These are phyloP conservation scores for Botrytis galanthina DNA, from an alignment of 2,329 filamentous ascomycete genomes.

Conservation along the genomic window DNA sequence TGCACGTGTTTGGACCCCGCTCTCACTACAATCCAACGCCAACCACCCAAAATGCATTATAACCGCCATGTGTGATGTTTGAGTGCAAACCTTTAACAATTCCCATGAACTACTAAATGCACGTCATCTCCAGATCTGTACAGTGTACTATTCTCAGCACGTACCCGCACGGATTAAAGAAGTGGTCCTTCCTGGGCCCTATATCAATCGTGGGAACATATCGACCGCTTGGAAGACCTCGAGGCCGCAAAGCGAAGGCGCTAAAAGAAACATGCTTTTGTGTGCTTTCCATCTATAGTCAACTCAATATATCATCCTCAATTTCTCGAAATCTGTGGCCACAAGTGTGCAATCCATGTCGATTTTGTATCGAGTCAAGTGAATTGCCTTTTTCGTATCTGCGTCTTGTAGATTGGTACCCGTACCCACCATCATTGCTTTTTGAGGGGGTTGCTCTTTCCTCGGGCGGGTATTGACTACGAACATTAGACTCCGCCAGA, in stretches of 20 bases:
- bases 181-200: not conserved
- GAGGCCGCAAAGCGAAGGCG: not conserved
- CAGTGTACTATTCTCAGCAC: slow-evolving; percentile 13
- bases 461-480: not conserved
- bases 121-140: not conserved
- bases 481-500: not conserved
- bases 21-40: not conserved
- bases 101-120: not conserved
- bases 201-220: not conserved
- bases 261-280: not conserved
- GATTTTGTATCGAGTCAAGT: not conserved
- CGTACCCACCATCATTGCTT: not conserved
- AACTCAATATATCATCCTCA: not conserved
- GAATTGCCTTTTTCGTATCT: not conserved
- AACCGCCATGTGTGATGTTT: slow-evolving; percentile 11
- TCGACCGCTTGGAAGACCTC: not conserved
- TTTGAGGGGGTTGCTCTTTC: not conserved
- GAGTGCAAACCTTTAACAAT: not conserved
- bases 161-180: slow-evolving; percentile 11
- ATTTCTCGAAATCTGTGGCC: not conserved
- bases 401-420: not conserved
- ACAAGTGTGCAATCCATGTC: slow-evolving; percentile 1
- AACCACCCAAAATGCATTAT: not conserved
- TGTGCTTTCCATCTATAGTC: not conserved
- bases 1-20: slow-evolving; percentile 4